Evolutionary conservation across 345 rosid species (phyloP), one percentile per base, ranked within the genome.

Genomic region (Sonneratia caseolaris): DNA sequence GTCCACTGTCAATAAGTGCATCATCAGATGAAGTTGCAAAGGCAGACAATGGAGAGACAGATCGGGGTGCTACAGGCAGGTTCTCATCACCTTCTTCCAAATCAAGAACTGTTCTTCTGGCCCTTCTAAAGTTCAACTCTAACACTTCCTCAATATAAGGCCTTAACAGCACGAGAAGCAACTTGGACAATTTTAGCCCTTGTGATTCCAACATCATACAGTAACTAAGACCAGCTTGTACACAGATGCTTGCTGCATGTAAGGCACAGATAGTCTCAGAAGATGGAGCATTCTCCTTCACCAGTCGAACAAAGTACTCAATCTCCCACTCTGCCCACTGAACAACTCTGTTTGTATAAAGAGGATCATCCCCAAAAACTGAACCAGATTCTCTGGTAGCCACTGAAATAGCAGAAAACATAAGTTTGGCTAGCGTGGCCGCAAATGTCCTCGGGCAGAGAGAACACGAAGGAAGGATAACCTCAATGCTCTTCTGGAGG

Each of bases 321-420:
- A 90, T 90, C 81, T 92, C 92, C 89, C 93, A 85, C 79, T 94
- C 98, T 65, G 92, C 97, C 97, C 97, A 94, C 73, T 90, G 97
- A 78, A 94, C 96, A 69, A 90, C 81, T 80, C 91, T 85, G 80
- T 86, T 92, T 37, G 93, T 87, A 79, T 87, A 94, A 9, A 86
- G 78, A 6, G 97, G 98, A 75, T 92, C 74, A 76, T 94, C 97
- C 19, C 99, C 97, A 72, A 94, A 92, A 78, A 92, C 73, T 3
- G 74, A 82, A 73, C 87, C 79, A 1, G 99, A 90, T 80, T 89
- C 95, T 76, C 83, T 88, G n/a, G 86, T 82, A 73, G 97, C 75
- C 53, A 66, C 65, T 24, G 89, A 91, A 75, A 92, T 86, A 32
- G 70, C 77, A 42, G 99, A 92, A 79, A 94, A 94, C 59, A 92